phyloP scores from a whole-genome alignment of 2,329 filamentous ascomycete genomes.

The Cercospora sp. region DNA sequence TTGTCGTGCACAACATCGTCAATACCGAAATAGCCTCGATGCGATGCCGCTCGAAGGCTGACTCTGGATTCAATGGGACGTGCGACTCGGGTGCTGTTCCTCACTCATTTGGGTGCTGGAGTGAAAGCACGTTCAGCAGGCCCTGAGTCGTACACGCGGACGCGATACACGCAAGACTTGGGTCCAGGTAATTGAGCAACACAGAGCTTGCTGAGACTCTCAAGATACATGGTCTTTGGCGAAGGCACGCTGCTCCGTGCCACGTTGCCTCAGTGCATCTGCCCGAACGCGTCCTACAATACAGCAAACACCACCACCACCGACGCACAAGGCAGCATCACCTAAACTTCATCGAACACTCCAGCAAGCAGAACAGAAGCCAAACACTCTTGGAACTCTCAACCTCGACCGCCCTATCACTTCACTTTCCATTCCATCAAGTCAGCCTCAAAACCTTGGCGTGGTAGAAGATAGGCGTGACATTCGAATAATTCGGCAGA shows the following conservation, averaged over 20 bases:
- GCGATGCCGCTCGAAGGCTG: not conserved
- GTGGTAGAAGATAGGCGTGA: slow-evolving; percentile 20
- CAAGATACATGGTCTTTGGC: not conserved
- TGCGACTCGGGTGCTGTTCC: not conserved
- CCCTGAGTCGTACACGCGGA: not conserved
- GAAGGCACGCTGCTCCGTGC: not conserved
- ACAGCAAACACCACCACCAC: not conserved
- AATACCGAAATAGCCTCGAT: not conserved
- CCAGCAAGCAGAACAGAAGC: not conserved
- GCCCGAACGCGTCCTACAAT: not conserved
- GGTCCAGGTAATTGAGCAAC: too few species aligned
- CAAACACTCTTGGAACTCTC: not conserved
- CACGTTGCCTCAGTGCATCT: not conserved
- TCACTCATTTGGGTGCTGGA: not conserved
- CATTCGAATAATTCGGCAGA: slow-evolving; percentile 25
- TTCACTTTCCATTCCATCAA: not conserved
- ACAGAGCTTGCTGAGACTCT: not conserved
- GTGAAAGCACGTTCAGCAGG: not conserved
- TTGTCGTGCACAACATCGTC: not conserved
- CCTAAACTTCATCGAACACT: not conserved
- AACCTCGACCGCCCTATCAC: not conserved
- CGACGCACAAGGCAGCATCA: not conserved
- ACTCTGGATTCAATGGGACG: not conserved
- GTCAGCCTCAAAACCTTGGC: slow-evolving; percentile 18
- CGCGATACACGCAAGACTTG: not conserved